Conservation (phyloP, 2,329 filamentous ascomycete genomes). For the Fusarium citri region DNA sequence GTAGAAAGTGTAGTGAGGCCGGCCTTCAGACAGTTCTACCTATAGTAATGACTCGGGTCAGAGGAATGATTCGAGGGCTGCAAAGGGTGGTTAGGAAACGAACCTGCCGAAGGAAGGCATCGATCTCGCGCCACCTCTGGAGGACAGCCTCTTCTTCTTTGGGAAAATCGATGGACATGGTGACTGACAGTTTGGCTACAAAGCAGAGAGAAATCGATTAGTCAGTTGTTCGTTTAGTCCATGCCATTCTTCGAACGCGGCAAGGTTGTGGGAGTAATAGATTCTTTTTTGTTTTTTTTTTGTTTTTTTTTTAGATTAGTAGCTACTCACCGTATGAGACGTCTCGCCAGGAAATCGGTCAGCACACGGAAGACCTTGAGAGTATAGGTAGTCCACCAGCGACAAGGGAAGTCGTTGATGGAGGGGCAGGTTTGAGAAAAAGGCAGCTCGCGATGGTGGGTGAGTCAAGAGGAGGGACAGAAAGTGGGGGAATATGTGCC, state of each 20-base stretch:
- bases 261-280: background rate
- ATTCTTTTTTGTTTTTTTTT: background rate
- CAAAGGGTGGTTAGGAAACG: conserved; percentile 18
- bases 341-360: conserved; percentile 31
- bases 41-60: conserved; percentile 44
- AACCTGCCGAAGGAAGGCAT: conserved; percentile 89
- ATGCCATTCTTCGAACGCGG: background rate
- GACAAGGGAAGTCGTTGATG: conserved; percentile 34
- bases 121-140: conserved; percentile 88
- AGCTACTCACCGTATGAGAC: conserved; percentile 29
- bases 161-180: conserved; percentile 91
- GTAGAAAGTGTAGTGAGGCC: conserved; percentile 93
- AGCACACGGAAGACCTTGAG: conserved; percentile 25
- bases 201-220: conserved; percentile 5
- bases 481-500: conserved; percentile 45
- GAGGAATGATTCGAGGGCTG: background rate
- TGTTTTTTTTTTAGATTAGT: too few relatives aligned
- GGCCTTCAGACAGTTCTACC: conserved; percentile 83
- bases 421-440: conserved; percentile 47
- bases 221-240: conserved; percentile 18
- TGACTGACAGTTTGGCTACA: conserved; percentile 39
- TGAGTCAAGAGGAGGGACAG: conserved; percentile 42
- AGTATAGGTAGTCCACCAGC: conserved; percentile 26
- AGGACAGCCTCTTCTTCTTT: conserved; percentile 90
- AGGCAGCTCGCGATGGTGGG: conserved; percentile 44